Evolutionary conservation across 768 basidiomycete species (phyloP), one percentile per base, ranked within the genome.

Genomic region (Suillus bovinus): DNA sequence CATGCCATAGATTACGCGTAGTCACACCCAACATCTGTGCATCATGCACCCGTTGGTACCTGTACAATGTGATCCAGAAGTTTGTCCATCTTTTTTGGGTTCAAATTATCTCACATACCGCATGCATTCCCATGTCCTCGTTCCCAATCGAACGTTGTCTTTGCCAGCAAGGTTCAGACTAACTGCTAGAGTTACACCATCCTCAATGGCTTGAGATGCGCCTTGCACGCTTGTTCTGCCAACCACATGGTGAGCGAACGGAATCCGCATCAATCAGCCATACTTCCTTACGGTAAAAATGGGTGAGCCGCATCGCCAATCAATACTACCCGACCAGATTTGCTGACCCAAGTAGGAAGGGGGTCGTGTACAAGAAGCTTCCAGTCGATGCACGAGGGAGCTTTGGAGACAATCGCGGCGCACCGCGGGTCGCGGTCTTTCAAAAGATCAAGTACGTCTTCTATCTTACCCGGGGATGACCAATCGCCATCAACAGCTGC

Each of bases 161-260:
- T 60, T 68, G 0, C 56, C 63, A 6, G 50, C 61, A 33, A 64
- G 52, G 22, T 49, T 22, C 13, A 81, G 65, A 4, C 71, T 66
- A 13, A 74, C 68, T 0, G 72, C 76, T 14, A 80, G 64, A 2
- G 76, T 72, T 0, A 75, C 74, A 2, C 70, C 78, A 61, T 81
- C 79, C 60, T 81, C 79, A 27, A 79, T 72, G 1, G 78, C 79
- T 56, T 79, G 76, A 1, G 80, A 74, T 5, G 78, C 79, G 7
- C 79, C 79, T 64, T 78, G 73, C 1, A 61, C 59, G 20, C 69
- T 68, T 61, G 61, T 42, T 24, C 59, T 70, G 64, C 44, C 9
- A 20, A 27, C 22, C 20, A 31, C 34, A 10, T 60, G 60, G 53
- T 58, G 13, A 41, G 53, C 29, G 14, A 31, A 52, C 17, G 20